Conservation (phyloP, 1,284 basidiomycete species). For the Leccinum variabile region DNA sequence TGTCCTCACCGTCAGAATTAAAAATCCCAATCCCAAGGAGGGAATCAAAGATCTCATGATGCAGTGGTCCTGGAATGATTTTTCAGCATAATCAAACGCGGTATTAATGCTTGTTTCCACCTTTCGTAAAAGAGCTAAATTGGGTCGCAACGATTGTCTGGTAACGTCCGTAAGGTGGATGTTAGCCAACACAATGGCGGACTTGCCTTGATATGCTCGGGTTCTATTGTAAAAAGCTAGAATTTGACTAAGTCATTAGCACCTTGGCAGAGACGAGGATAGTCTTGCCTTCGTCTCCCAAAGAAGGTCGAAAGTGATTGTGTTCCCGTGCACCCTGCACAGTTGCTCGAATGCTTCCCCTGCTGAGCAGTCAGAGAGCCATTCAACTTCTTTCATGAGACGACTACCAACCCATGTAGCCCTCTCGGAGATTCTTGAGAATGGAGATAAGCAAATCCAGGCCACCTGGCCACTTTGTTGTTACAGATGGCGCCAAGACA, state of each 20-base stretch:
- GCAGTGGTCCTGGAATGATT: conserved; percentile 18
- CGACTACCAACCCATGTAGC: conserved; percentile 35
- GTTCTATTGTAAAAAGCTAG: conserved; percentile 36
- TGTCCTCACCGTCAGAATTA: conserved; percentile 51
- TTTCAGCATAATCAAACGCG: conserved; percentile 10
- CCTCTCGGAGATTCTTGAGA: conserved; percentile 27
- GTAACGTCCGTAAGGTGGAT: conserved; percentile 3
- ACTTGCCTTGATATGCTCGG: conserved; percentile 42
- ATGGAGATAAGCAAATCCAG: conserved; percentile 31
- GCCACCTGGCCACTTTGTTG: conserved; percentile 36
- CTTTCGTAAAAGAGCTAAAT: conserved; percentile 47
- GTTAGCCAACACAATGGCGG: not conserved
- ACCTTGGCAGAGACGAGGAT: not conserved
- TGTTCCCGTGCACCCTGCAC: conserved; percentile 30
- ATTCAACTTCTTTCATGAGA: not conserved
- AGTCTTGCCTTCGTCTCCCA: conserved; percentile 35
- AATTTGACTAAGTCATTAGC: not conserved
- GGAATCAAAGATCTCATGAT: conserved; percentile 31
- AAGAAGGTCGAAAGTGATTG: conserved; percentile 32
- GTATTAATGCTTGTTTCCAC: conserved; percentile 17
- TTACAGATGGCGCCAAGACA: conserved; percentile 31
- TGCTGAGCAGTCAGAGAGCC: conserved; percentile 14
- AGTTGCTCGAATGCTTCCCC: conserved; percentile 30
- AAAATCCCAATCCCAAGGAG: conserved; percentile 58
- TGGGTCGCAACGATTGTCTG: conserved; percentile 39